Conservation (phyloP, 2,329 filamentous ascomycete genomes). For the Monosporascus sp. region DNA sequence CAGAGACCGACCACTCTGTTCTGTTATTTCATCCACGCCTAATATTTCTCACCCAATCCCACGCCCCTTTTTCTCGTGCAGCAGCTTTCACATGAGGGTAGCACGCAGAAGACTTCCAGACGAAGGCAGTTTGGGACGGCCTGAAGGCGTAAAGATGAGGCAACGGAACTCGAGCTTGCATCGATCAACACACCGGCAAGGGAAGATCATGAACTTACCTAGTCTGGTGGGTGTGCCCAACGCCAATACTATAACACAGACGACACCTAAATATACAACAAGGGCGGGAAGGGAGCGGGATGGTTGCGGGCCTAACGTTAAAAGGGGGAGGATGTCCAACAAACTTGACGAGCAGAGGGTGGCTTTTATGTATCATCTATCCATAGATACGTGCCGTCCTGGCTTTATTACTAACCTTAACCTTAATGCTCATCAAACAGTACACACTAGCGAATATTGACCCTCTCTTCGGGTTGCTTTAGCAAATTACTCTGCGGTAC, state of each 20-base stretch:
- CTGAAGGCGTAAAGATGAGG: neutral
- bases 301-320: too few species aligned
- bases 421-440: neutral
- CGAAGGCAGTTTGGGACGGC: too few species aligned
- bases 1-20: too few species aligned
- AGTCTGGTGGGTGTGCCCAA: neutral
- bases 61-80: too few species aligned
- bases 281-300: neutral
- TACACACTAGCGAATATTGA: neutral
- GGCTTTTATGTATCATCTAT: neutral
- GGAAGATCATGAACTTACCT: constrained; percentile 22
- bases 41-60: too few species aligned
- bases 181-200: constrained; percentile 9
- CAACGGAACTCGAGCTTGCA: constrained; percentile 1
- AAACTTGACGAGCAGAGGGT: neutral
- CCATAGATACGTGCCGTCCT: neutral
- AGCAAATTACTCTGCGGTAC: too few species aligned
- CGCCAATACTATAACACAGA: constrained; percentile 1
- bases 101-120: constrained; percentile 2
- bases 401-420: neutral
- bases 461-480: neutral
- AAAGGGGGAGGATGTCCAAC: neutral
- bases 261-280: too few species aligned
- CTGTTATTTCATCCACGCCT: too few species aligned
- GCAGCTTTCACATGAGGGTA: neutral